Base-by-base conservation (phyloP, 225 moss, liverwort and hornwort genomes). In the Polytrichum commune region DNA sequence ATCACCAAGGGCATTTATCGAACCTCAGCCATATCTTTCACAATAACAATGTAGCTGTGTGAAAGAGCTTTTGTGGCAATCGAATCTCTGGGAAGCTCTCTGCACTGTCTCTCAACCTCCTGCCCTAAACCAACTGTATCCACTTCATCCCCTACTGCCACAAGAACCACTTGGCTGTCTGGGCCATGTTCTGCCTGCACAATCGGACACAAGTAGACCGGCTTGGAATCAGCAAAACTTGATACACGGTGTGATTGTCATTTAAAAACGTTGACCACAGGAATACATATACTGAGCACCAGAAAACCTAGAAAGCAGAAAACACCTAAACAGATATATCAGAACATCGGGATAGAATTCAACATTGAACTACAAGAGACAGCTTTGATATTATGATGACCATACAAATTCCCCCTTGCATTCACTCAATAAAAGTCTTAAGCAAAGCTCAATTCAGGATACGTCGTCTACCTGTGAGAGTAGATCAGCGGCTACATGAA, bases 91-190 rank as follows among this genome's bases (percentile, higher is more conserved):
- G 98, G 91, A 58, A 98, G 78, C 32, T 88, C 90, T 66, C 87
- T 79, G 78, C 98, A 98, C 82, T 98, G 98, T 63, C 60, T 84
- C 78, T 91, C 87, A 63, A 98, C 81, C 84, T 98, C 90, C 60
- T 46, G 70, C 74, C 85, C 80, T 67, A 95, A 84, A 25, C 91
- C 80, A 55, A 76, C 38, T 64, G 91, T 80, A 70, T 95, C 85
- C n/a, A 98, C 91, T 24, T 88, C 87, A 26, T 90, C 82, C 18
- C 98, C 93, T 26, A 95, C 93, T 65, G 90, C 95, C 32, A 95
- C 90, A 60, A 98, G 91, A 53, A 98, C 98, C 64, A 98, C 98
- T 75, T 98, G 95, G 80, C 98, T 98, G 83, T 98, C 98, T 65
- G 98, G 95, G 23, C 98, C 95, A 66, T 98, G 98, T 76, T 98